Evolutionary conservation across 2,329 filamentous ascomycete species (phyloP).

Genomic region (Epichloe sp.): DNA sequence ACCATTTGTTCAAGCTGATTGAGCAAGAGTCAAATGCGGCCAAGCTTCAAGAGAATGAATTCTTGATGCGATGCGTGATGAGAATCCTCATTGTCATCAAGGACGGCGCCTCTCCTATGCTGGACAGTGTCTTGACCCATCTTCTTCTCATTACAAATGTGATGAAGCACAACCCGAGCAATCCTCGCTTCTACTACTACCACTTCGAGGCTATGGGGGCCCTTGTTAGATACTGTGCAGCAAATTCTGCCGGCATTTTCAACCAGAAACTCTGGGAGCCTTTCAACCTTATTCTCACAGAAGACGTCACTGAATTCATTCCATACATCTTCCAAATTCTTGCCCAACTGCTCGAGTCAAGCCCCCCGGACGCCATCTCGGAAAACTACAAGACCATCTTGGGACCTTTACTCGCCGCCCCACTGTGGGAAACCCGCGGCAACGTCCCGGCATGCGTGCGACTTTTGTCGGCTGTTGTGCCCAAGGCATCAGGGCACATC

Average conservation of each 20-base stretch:
- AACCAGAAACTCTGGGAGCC: slow-evolving; percentile 73
- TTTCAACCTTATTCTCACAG: slow-evolving; percentile 66
- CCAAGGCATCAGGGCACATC: slow-evolving; percentile 61
- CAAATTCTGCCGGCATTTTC: slow-evolving; percentile 54
- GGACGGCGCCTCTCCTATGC: slow-evolving; percentile 61
- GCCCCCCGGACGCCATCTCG: slow-evolving; percentile 67
- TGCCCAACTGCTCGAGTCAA: slow-evolving; percentile 77
- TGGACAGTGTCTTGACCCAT: slow-evolving; percentile 69
- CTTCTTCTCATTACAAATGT: slow-evolving; percentile 81
- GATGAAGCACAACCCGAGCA: slow-evolving; percentile 90
- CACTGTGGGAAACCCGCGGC: slow-evolving; percentile 81
- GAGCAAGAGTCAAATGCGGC: slow-evolving; percentile 72
- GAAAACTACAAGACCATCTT: slow-evolving; percentile 71
- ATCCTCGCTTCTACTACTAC: slow-evolving; percentile 96
- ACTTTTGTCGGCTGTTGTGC: slow-evolving; percentile 71
- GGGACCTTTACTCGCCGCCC: slow-evolving; percentile 63
- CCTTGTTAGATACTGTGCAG: slow-evolving; percentile 57
- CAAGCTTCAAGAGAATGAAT: slow-evolving; percentile 98
- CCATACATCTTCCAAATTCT: slow-evolving; percentile 96
- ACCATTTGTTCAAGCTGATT: slow-evolving; percentile 84
- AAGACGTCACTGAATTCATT: slow-evolving; percentile 88
- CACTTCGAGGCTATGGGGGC: slow-evolving; percentile 93
- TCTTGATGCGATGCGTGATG: slow-evolving; percentile 98
- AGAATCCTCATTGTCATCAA: slow-evolving; percentile 88
- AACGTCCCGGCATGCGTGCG: slow-evolving; percentile 87